Base-by-base conservation (phyloP, 2,329 filamentous ascomycete species). In the Iodosphaeria phyllophila region DNA sequence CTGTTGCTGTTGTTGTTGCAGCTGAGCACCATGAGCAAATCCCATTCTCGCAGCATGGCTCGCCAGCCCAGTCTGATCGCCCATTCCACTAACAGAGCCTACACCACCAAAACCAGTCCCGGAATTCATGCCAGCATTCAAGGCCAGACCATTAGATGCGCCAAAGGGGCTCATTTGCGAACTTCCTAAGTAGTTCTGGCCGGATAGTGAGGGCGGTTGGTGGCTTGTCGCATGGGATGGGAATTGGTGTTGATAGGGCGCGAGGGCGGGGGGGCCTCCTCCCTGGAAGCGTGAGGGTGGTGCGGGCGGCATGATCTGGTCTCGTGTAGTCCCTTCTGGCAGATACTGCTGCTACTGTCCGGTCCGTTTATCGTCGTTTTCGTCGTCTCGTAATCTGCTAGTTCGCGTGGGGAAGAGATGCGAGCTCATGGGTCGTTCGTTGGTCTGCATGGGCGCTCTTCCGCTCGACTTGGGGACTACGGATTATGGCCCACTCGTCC, bases 11-110 rank as follows among this genome's bases (percentile, higher is more conserved):
- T 60, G 60, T 27, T 57, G 54, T 34, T 57, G 56, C 33, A 65
- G 41, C 48, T 60, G 47, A 56, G 75, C 47, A 8, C 73, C 76
- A 43, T 86, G 74, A 30, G 75, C 68, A 46, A 93, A 93, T 5
- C 80, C 74, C 64, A 89, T 78, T 42, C 86, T 72, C 30, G 80
- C 82, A 33, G 79, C 82, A 48, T 91, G 80, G 47, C 80, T 86
- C 16, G 74, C 80, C 25, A 92, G 66, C 1, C 82, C 80, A 12
- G 77, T 75, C 29, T 65, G 60, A 24, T 60, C 62, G 33, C 71
- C 30, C 5, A 21, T 18, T 5, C 22, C 27, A 13, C 20, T 18
- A 15, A 27, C 11, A 9, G 18, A 22, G 7, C 26, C 72, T 7
- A 64, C 64, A n/a, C n/a, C n/a, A 28, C 51, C 60, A 36, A 59